Conservation (phyloP, 352 stramenopile genomes). For the Pythium guiyangense region DNA sequence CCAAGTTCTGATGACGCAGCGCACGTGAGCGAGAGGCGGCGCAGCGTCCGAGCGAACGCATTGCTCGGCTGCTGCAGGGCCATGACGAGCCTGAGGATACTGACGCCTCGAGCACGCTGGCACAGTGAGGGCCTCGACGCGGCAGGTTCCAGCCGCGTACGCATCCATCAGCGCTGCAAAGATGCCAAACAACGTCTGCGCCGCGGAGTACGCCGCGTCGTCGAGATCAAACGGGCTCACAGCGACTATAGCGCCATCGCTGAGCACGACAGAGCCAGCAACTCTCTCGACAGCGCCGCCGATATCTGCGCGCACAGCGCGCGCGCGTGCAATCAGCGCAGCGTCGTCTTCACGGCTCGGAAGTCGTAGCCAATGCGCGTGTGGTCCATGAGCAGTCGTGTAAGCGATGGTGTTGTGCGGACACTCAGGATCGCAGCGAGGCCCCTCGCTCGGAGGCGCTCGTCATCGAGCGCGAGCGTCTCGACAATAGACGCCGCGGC, state of each 20-base stretch:
- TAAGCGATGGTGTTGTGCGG: not conserved
- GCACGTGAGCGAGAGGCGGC: too few species aligned
- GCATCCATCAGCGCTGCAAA: not conserved
- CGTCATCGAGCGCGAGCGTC: conserved; percentile 2
- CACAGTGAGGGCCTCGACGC: not conserved
- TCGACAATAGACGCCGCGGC: not conserved
- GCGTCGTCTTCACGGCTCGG: not conserved
- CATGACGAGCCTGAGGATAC: too few species aligned
- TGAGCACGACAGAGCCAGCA: not conserved
- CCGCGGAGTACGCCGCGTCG: not conserved
- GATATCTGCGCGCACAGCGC: not conserved
- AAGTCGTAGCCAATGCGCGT: not conserved
- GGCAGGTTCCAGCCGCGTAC: not conserved
- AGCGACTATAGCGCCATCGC: not conserved
- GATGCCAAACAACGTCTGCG: not conserved
- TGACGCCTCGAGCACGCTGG: too few species aligned
- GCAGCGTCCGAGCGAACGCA: too few species aligned
- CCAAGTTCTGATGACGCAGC: too few species aligned
- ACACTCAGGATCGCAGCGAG: not conserved
- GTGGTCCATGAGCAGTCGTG: not conserved
- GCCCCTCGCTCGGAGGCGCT: not conserved
- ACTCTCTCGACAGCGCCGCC: not conserved
- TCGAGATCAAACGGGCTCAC: too few species aligned
- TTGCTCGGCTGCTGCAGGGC: too few species aligned
- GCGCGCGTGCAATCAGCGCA: not conserved